Percentiles rank a stretch among this genome's conserved stretches.
Conservation (phyloP, 257 asterid species). For the Jacaranda mimosifolia region DNA sequence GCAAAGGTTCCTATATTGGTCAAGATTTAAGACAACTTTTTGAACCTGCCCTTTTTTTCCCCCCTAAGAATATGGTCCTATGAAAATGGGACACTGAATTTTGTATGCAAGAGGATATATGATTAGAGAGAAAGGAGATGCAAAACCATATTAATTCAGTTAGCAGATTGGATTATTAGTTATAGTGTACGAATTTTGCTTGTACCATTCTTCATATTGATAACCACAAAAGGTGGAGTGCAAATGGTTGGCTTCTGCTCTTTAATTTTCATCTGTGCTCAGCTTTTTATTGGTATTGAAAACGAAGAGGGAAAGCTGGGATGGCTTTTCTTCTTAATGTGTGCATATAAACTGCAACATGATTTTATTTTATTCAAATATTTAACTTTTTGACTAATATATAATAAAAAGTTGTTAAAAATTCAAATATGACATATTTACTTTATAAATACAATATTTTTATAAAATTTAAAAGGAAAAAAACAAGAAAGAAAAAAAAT, state of each 20-base stretch:
- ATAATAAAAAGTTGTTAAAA: too few species aligned
- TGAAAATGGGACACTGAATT: conserved; percentile 34
- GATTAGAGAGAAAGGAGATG: background rate
- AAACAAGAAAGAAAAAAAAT: too few species aligned
- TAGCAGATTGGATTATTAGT: background rate
- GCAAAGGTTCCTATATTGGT: background rate
- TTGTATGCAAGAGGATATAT: conserved; percentile 26
- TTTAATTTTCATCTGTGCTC: background rate
- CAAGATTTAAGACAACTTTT: background rate
- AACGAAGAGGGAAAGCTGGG: background rate
- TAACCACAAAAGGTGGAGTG: background rate
- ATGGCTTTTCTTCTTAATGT: too few species aligned
- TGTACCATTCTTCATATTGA: background rate
- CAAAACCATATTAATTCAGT: background rate
- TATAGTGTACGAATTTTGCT: background rate
- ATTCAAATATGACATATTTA: too few species aligned
- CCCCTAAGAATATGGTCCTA: conserved; percentile 22
- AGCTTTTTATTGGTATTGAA: too few species aligned
- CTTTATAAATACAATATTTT: too few species aligned
- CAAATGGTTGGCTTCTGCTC: too few species aligned
- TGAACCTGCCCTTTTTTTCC: background rate
- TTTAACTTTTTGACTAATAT: too few species aligned
- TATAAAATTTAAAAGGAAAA: too few species aligned
- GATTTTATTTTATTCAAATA: too few species aligned
- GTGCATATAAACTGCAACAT: too few species aligned